A percentile compares a stretch with the other conserved stretches of the same genome.
phyloP scores from a whole-genome alignment of 2,329 filamentous ascomycete genomes.

The Ceratocystis huliohia region DNA sequence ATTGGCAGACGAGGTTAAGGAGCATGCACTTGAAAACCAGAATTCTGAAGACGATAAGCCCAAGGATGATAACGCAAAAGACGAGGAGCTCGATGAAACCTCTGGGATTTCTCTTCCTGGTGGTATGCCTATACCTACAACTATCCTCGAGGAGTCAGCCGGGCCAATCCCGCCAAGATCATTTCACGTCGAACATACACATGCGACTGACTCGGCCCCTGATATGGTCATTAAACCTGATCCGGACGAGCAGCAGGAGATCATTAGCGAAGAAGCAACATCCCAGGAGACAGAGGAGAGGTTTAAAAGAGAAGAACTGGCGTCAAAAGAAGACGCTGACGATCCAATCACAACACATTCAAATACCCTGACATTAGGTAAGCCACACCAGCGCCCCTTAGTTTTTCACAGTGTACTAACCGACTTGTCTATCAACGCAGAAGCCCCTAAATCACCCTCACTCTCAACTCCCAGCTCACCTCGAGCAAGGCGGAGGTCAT shows the following conservation, averaged over 20 bases:
- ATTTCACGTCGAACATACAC: conserved; percentile 34
- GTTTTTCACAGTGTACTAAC: background rate
- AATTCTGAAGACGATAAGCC: background rate
- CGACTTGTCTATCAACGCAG: background rate
- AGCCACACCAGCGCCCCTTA: background rate
- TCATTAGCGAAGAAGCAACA: background rate
- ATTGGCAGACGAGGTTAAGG: background rate
- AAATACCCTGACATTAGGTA: conserved; percentile 4
- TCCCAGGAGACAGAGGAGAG: background rate
- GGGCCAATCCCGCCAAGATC: conserved; percentile 35
- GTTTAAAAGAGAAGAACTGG: background rate
- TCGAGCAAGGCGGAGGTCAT: conserved; percentile 11
- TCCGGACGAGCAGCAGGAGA: conserved; percentile 29
- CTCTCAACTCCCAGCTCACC: conserved; percentile 23
- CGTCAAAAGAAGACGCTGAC: background rate
- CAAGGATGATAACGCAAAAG: background rate
- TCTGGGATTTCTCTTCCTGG: conserved; percentile 6
- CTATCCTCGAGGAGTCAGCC: conserved; percentile 41
- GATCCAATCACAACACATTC: background rate
- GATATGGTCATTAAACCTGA: conserved; percentile 39
- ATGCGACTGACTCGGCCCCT: conserved; percentile 40
- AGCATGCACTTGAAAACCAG: background rate
- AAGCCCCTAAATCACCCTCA: conserved; percentile 16
- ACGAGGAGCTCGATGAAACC: background rate
- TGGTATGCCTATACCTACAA: conserved; percentile 34